Percentiles rank a stretch among this genome's conserved stretches.
Evolutionary conservation across 495 filamentous ascomycete genomes (phyloP).

Genomic region (Penicillium bovifimosum): DNA sequence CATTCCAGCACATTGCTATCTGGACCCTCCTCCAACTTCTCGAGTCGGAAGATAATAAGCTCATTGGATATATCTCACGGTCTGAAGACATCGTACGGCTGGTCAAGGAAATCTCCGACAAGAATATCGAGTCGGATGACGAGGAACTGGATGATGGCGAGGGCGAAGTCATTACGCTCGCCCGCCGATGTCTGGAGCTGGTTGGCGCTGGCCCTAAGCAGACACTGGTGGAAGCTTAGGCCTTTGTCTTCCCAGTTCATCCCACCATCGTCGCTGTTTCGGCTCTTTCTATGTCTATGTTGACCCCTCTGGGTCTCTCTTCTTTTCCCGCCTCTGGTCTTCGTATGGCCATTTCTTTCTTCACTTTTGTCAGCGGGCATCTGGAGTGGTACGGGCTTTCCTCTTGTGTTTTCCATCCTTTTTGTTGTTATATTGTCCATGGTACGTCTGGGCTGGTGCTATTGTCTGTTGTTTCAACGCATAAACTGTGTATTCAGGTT

Average conservation of each 20-base stretch:
- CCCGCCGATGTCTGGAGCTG: constrained; percentile 81
- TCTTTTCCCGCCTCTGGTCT: constrained; percentile 19
- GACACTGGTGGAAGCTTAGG: constrained; percentile 51
- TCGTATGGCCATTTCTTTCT: constrained; percentile 35
- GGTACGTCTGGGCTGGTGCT: constrained; percentile 19
- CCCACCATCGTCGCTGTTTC: constrained; percentile 12
- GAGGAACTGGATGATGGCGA: constrained; percentile 88
- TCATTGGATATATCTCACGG: constrained; percentile 79
- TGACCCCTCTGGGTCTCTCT: constrained; percentile 7
- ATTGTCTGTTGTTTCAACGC: constrained; percentile 26
- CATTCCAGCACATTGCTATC: constrained; percentile 98
- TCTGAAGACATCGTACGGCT: constrained; percentile 84
- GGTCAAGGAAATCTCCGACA: constrained; percentile 85
- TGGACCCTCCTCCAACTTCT: constrained; percentile 95
- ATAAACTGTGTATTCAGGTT: constrained; percentile 32
- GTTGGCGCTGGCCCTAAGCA: constrained; percentile 59
- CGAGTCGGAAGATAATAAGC: constrained; percentile 83
- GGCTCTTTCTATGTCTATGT: constrained; percentile 10
- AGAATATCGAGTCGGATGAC: constrained; percentile 82
- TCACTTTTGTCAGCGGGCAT: constrained; percentile 34
- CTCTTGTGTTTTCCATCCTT: constrained; percentile 10
- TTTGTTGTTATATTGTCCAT: constrained; percentile 16
- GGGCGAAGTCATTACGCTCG: constrained; percentile 89
- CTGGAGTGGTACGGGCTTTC: constrained; percentile 29
- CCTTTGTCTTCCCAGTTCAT: neutral